Percentiles rank a stretch among this genome's conserved stretches.
phyloP scores from a whole-genome alignment of 768 basidiomycete genomes.

The Calocybe cyanea region DNA sequence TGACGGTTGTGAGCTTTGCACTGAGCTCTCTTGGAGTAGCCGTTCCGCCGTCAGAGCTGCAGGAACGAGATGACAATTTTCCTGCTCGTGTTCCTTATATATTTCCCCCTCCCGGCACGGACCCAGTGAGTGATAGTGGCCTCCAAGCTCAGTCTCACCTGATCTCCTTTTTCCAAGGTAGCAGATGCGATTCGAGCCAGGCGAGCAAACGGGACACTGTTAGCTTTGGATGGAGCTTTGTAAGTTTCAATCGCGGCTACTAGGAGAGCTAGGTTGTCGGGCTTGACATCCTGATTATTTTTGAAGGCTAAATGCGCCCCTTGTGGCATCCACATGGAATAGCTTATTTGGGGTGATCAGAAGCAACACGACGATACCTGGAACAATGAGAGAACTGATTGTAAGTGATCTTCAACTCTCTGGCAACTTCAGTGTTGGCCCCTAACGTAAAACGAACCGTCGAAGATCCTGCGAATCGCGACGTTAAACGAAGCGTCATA shows the following conservation, averaged over 20 bases:
- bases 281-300: neutral
- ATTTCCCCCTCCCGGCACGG: conserved; percentile 32
- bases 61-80: conserved; percentile 31
- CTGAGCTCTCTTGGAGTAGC: conserved; percentile 6
- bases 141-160: neutral
- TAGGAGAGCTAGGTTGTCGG: too few species aligned
- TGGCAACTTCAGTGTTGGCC: too few species aligned
- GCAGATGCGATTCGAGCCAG: conserved; percentile 34
- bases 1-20: conserved; percentile 2
- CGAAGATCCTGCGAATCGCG: conserved; percentile 27
- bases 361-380: conserved; percentile 24
- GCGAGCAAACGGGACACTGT: conserved; percentile 28
- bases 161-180: conserved; percentile 26
- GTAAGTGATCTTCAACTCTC: too few species aligned
- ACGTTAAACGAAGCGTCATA: conserved; percentile 25
- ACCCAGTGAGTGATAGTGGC: conserved; percentile 16
- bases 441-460: too few species aligned
- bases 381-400: conserved; percentile 32
- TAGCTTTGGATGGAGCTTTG: conserved; percentile 37
- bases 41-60: conserved; percentile 1
- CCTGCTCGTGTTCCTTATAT: conserved; percentile 42
- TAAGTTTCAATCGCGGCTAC: too few species aligned
- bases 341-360: conserved; percentile 27
- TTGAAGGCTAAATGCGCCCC: conserved; percentile 24
- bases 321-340: conserved; percentile 31